Evolutionary conservation across 768 basidiomycete genomes (phyloP), one percentile per base, ranked within the genome.

Genomic region (Phanerochaete carnosa): DNA sequence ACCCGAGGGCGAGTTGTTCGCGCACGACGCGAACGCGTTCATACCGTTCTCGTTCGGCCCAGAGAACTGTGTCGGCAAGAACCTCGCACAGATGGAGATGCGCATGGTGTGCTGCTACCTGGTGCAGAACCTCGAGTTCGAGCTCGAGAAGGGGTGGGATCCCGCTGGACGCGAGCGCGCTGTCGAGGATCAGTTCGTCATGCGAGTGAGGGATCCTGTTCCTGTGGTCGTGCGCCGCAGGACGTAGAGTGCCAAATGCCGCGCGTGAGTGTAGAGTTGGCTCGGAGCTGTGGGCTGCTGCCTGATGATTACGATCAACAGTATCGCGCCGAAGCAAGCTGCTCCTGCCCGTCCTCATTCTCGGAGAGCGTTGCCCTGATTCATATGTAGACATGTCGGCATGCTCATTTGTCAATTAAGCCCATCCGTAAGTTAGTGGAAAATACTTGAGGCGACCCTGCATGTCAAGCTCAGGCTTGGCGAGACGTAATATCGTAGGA

Each of bases 341-440:
- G n/a, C n/a, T n/a, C n/a, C n/a, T n/a, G n/a, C n/a, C n/a, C n/a
- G n/a, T n/a, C n/a, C n/a, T n/a, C n/a, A 68, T 68, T 72, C 1
- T 72, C 73, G 62, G 65, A 55, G 54, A 76, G 77, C 58, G 77
- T 76, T n/a, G n/a, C n/a, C n/a, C n/a, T n/a, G n/a, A n/a, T n/a
- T n/a, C n/a, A n/a, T n/a, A n/a, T n/a, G n/a, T n/a, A n/a, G n/a
- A n/a, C n/a, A n/a, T n/a, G n/a, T n/a, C n/a, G n/a, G n/a, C n/a
- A n/a, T n/a, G n/a, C n/a, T n/a, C n/a, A n/a, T n/a, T n/a, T n/a
- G n/a, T n/a, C n/a, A n/a, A n/a, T n/a, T n/a, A n/a, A n/a, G n/a
- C n/a, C n/a, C n/a, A n/a, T n/a, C n/a, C n/a, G n/a, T n/a, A n/a
- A n/a, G n/a, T n/a, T n/a, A n/a, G n/a, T n/a, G n/a, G n/a, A n/a